Evolutionary conservation across 345 rosid genomes (phyloP), one percentile per base, ranked within the genome.

Genomic region (Orychophragmus violaceus): DNA sequence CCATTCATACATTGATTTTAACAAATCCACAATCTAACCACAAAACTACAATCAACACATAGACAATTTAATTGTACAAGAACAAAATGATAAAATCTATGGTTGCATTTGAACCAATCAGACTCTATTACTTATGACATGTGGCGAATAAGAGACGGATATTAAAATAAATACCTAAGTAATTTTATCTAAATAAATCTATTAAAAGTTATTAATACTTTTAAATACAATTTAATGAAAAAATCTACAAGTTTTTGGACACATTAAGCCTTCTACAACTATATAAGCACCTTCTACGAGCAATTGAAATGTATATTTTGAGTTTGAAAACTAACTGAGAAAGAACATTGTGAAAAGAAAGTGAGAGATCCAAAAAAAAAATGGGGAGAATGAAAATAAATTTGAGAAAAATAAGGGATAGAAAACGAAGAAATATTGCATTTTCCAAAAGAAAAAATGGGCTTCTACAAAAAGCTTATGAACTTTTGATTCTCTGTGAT

Each of bases 311-410:
- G 19, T 8, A 37, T 32, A 33, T 3, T 24, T 9, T 10, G 25
- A 56, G 33, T 6, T 23, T 57, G 36, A 57, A 23, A 56, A 17
- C 1, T 1, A 51, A 41, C n/a, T 12, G 49, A 54, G 19, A 18
- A 45, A 13, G 23, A 39, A 41, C n/a, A 59, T 49, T 18, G 51
- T 36, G 22, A 61, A 19, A 37, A 10, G 4, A 19, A 13, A 29
- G 28, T 41, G 18, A 21, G 27, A 37, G 8, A 27, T 3, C 14
- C 21, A 3, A 50, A 24, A 7, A 22, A 48, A 71, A 55, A 25
- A 71, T 71, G 75, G 75, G 75, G n/a, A 71, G 75, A 63, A 50
- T 54, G 25, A 71, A 71, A 45, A 63, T 71, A 42, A 50, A 25
- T 10, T 54, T 71, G 32, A 63, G 19, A 21, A 54, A 19, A 55